A percentile compares a stretch with the other conserved stretches of the same genome.
Conservation (phyloP, 192 early-diverging fungal species). For the Podila epigama region DNA sequence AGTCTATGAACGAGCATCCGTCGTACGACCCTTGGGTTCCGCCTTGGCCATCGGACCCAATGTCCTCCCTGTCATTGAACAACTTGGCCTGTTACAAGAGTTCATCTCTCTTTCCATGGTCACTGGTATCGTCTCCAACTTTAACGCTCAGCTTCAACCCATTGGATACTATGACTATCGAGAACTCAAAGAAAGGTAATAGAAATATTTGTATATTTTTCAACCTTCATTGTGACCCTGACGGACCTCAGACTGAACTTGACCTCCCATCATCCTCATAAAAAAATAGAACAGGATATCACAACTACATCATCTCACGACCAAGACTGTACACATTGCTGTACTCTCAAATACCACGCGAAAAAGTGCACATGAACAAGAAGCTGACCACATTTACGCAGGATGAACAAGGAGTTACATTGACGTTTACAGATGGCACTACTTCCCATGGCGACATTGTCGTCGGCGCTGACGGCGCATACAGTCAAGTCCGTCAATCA, state of each 20-base stretch:
- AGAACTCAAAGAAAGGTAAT: conserved; percentile 7
- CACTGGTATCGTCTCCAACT: conserved; percentile 5
- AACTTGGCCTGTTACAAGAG: conserved; percentile 13
- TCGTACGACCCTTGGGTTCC: conserved; percentile 6
- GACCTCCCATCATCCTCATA: too few relatives aligned
- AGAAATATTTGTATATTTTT: background rate
- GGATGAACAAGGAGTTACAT: background rate
- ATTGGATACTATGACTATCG: conserved; percentile 5
- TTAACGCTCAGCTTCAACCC: conserved; percentile 9
- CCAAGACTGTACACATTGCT: conserved; percentile 6
- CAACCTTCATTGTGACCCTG: background rate
- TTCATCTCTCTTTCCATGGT: conserved; percentile 7
- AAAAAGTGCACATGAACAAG: conserved; percentile 11
- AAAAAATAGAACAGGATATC: conserved; percentile 11
- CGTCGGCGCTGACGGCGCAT: conserved; percentile 15
- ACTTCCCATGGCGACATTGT: conserved; percentile 6
- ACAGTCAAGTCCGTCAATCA: conserved; percentile 3
- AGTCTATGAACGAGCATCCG: conserved; percentile 12
- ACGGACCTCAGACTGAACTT: too few relatives aligned
- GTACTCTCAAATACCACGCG: conserved; percentile 5
- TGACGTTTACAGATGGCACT: conserved; percentile 9
- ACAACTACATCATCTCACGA: conserved; percentile 1
- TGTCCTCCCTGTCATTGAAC: conserved; percentile 17
- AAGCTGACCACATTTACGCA: background rate
- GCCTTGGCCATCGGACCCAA: conserved; percentile 17